phyloP scores from a whole-genome alignment of 345 rosid species.

The Cardiospermum halicacabum region DNA sequence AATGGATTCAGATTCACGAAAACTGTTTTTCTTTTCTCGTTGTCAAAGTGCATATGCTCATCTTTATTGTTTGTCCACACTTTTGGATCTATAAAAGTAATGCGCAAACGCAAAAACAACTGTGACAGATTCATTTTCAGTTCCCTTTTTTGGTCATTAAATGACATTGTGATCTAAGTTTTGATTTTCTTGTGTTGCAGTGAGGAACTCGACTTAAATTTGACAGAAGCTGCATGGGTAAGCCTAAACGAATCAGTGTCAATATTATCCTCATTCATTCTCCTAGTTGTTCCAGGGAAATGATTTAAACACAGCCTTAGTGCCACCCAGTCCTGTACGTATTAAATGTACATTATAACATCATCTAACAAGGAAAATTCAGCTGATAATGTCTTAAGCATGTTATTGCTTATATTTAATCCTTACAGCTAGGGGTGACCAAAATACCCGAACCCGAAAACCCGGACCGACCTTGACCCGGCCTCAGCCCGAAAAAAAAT shows the following conservation, averaged over 20 bases:
- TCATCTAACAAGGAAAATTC: not conserved
- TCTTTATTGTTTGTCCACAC: not conserved
- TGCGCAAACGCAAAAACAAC: not conserved
- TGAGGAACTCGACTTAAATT: slow-evolving; percentile 76
- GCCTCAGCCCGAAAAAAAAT: too few species aligned
- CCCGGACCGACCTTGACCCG: too few species aligned
- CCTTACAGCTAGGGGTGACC: too few species aligned
- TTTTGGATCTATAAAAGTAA: not conserved
- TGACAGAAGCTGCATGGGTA: slow-evolving; percentile 99
- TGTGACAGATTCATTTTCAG: not conserved
- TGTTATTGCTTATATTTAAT: too few species aligned
- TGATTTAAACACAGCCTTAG: not conserved
- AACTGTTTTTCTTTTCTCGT: not conserved
- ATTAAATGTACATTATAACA: not conserved
- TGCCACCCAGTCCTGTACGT: not conserved
- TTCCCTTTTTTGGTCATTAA: not conserved
- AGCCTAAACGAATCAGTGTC: slow-evolving; percentile 18
- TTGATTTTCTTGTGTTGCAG: slow-evolving; percentile 39
- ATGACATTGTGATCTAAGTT: slow-evolving; percentile 5
- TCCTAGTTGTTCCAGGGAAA: slow-evolving; percentile 4
- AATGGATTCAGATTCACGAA: not conserved
- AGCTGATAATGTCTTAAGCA: not conserved
- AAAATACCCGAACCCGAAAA: too few species aligned
- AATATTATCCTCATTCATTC: slow-evolving; percentile 7
- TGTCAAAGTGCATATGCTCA: not conserved